A percentile compares a stretch with the other conserved stretches of the same genome.
phyloP scores from a whole-genome alignment of 1,284 basidiomycete species.

The Pseudozyma sp. region DNA sequence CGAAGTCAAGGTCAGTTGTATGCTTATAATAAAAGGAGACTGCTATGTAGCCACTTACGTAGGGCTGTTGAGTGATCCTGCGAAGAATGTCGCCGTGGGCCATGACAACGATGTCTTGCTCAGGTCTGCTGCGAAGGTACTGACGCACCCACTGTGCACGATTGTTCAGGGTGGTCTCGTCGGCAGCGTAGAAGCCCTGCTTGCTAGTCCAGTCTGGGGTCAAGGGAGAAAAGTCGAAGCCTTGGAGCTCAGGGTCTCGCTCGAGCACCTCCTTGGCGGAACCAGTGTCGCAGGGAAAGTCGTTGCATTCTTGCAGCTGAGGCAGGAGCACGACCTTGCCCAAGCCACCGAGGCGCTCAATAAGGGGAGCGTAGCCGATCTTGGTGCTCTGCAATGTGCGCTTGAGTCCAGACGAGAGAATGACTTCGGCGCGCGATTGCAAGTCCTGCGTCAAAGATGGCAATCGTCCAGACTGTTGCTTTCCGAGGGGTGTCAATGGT shows the following conservation, averaged over 20 bases:
- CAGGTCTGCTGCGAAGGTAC: constrained; percentile 62
- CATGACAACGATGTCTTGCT: constrained; percentile 65
- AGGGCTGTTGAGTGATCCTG: constrained; percentile 54
- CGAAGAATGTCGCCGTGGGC: constrained; percentile 68
- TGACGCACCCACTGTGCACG: constrained; percentile 67
- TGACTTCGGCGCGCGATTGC: constrained; percentile 54
- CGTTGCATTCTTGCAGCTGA: constrained; percentile 67
- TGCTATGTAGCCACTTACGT: constrained; percentile 28
- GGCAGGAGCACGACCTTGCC: constrained; percentile 60
- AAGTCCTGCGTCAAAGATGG: constrained; percentile 50
- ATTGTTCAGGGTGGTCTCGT: constrained; percentile 53
- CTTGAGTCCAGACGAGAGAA: constrained; percentile 61
- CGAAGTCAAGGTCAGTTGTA: neutral
- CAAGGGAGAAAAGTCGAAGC: constrained; percentile 63
- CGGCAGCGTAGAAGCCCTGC: constrained; percentile 65
- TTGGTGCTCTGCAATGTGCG: constrained; percentile 66
- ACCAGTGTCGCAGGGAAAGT: constrained; percentile 66
- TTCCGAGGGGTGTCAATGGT: constrained; percentile 65
- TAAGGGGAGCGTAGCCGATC: constrained; percentile 60
- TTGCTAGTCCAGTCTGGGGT: constrained; percentile 68
- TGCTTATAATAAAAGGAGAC: neutral
- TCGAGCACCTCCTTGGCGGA: constrained; percentile 61
- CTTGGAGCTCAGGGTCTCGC: constrained; percentile 56
- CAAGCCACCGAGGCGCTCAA: constrained; percentile 61
- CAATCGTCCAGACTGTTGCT: constrained; percentile 60